Conservation (phyloP, 345 rosid genomes). For the Sisymbrium irio region DNA sequence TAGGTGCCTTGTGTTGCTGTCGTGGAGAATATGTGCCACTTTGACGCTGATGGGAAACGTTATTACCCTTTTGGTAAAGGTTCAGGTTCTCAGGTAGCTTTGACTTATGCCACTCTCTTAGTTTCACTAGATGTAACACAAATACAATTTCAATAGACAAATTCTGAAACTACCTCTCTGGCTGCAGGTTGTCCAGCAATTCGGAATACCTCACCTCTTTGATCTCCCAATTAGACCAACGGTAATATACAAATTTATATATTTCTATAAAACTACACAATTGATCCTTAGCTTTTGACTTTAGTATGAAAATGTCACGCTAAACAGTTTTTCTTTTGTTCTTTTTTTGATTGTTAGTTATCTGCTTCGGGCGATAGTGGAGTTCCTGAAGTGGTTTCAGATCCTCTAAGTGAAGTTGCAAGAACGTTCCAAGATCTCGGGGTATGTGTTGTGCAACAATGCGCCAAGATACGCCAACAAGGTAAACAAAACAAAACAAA, state of each 20-base stretch:
- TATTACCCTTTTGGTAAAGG: slow-evolving; percentile 97
- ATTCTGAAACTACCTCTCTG: slow-evolving; percentile 8
- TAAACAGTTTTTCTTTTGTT: background rate
- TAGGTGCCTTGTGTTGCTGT: slow-evolving; percentile 97
- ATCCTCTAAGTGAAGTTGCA: slow-evolving; percentile 90
- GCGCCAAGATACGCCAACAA: slow-evolving; percentile 96
- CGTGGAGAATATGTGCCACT: slow-evolving; percentile 97
- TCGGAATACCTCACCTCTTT: slow-evolving; percentile 95
- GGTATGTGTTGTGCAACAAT: slow-evolving; percentile 87
- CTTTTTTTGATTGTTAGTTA: slow-evolving; percentile 41
- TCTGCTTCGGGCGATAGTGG: slow-evolving; percentile 98
- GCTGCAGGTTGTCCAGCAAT: slow-evolving; percentile 88
- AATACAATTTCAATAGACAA: background rate
- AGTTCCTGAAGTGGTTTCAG: slow-evolving; percentile 82
- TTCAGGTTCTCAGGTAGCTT: slow-evolving; percentile 82
- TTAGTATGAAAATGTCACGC: background rate
- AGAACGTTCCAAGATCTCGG: slow-evolving; percentile 84
- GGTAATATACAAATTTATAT: slow-evolving; percentile 24
- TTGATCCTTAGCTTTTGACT: background rate
- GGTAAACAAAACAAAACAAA: slow-evolving; percentile 37
- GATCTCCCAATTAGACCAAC: slow-evolving; percentile 94
- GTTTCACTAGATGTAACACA: background rate
- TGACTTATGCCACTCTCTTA: background rate
- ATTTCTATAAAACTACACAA: background rate
- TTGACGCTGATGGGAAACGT: slow-evolving; percentile 95